Percentiles rank a stretch among this genome's conserved stretches.
Conservation (phyloP, 192 early-diverging fungal genomes). For the Borealophlyctis nickersoniae region DNA sequence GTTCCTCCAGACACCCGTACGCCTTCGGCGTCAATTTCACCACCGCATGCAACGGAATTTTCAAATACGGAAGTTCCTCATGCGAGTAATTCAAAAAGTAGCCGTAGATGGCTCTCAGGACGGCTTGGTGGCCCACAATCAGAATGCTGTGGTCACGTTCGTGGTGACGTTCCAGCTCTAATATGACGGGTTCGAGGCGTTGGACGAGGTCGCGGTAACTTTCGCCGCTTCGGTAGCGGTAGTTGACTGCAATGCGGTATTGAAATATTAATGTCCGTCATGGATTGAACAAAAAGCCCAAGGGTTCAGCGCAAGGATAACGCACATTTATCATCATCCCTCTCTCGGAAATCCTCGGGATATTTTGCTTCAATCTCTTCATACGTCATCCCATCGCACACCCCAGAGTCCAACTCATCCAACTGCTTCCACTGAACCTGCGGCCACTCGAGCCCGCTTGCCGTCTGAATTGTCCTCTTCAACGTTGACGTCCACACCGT, state of each 20-base stretch:
- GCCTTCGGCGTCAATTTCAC: constrained; percentile 96
- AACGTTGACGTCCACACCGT: constrained; percentile 95
- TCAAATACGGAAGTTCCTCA: constrained; percentile 96
- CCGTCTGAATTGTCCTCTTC: constrained; percentile 89
- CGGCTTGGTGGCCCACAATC: constrained; percentile 97
- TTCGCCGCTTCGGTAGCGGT: constrained; percentile 57
- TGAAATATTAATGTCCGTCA: neutral
- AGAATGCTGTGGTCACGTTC: constrained; percentile 78
- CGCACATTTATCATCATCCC: constrained; percentile 96
- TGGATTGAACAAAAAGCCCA: neutral
- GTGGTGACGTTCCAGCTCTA: constrained; percentile 95
- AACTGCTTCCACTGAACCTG: constrained; percentile 96
- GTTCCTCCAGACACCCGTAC: constrained; percentile 91
- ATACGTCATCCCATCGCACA: constrained; percentile 98
- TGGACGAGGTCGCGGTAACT: constrained; percentile 96
- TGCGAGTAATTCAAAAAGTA: constrained; percentile 94
- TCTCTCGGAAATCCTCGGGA: constrained; percentile 90
- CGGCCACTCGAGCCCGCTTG: constrained; percentile 71
- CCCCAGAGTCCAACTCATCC: constrained; percentile 95
- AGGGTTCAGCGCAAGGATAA: neutral
- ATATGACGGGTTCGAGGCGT: constrained; percentile 95
- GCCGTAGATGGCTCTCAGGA: constrained; percentile 94
- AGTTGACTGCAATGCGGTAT: constrained; percentile 30
- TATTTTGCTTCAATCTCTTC: constrained; percentile 94
- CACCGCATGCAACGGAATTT: constrained; percentile 96